Conservation (phyloP, 1,284 basidiomycete genomes). For the Apiotrichum porosum region DNA sequence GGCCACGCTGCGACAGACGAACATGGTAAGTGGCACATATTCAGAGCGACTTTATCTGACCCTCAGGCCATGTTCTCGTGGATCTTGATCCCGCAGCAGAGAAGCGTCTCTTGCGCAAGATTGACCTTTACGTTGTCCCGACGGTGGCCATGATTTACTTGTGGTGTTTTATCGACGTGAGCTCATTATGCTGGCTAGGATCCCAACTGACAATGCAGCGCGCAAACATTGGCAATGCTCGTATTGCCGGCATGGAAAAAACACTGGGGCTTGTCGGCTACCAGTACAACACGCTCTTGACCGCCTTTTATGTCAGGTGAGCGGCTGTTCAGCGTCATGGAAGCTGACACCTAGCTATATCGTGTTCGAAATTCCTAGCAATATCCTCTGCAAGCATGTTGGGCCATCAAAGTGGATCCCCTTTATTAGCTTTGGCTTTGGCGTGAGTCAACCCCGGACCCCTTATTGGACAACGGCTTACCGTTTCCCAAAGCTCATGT, state of each 20-base stretch:
- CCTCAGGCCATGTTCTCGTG: conserved; percentile 9
- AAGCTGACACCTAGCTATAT: too few species aligned
- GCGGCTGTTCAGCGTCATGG: too few species aligned
- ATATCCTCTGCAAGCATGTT: conserved; percentile 17
- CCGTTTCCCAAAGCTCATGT: conserved; percentile 23
- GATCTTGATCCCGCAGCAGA: conserved; percentile 17
- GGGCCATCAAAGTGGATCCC: conserved; percentile 23
- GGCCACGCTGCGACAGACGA: conserved; percentile 12
- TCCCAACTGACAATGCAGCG: background rate
- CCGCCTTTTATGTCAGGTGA: conserved; percentile 19
- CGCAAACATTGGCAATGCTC: conserved; percentile 23
- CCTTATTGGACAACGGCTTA: background rate
- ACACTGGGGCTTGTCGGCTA: conserved; percentile 16
- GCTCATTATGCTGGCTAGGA: background rate
- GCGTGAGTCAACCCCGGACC: conserved; percentile 8
- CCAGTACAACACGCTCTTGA: conserved; percentile 22
- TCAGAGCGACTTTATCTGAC: too few species aligned
- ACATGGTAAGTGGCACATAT: background rate
- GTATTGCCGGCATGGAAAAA: conserved; percentile 20
- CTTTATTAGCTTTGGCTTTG: conserved; percentile 17
- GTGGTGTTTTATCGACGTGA: conserved; percentile 15
- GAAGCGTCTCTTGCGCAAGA: conserved; percentile 19
- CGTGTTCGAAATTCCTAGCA: conserved; percentile 25
- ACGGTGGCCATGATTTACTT: conserved; percentile 18
- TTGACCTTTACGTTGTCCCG: conserved; percentile 21